These are phyloP conservation scores for Aspergillus novofumigatus DNA, from an alignment of 2,329 filamentous ascomycete species.

Conservation along the genomic window DNA sequence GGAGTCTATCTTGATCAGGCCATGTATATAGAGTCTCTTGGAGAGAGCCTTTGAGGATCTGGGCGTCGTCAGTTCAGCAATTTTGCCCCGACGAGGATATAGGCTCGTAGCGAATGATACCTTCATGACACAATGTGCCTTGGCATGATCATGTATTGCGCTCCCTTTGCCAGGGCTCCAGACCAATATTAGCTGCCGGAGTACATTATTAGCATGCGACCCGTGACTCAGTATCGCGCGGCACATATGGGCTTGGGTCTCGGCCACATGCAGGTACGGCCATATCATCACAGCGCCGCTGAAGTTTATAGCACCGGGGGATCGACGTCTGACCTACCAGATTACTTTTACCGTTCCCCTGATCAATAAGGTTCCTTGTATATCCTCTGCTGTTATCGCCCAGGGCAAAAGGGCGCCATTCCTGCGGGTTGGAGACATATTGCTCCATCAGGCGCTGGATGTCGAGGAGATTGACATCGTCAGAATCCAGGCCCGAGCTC, in stretches of 20 bases:
- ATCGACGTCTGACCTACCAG: conserved; percentile 48
- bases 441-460: conserved; percentile 68
- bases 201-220: conserved; percentile 6
- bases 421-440: conserved; percentile 64
- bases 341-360: conserved; percentile 79
- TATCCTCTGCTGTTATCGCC: conserved; percentile 68
- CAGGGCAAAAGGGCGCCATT: conserved; percentile 74
- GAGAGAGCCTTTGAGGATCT: conserved; percentile 71
- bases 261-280: not conserved
- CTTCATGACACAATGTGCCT: conserved; percentile 90
- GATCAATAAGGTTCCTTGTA: conserved; percentile 84
- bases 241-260: not conserved
- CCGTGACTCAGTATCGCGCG: not conserved
- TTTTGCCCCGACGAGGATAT: not conserved
- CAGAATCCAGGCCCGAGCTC: conserved; percentile 75
- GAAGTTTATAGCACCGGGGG: not conserved
- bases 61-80: not conserved
- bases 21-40: conserved; percentile 79
- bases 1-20: conserved; percentile 50
- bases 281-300: not conserved
- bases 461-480: conserved; percentile 71
- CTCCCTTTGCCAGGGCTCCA: conserved; percentile 83
- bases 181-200: conserved; percentile 71
- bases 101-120: conserved; percentile 18
- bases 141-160: conserved; percentile 82